Base-by-base conservation (phyloP, 768 basidiomycete species). In the Trametes coccinea region DNA sequence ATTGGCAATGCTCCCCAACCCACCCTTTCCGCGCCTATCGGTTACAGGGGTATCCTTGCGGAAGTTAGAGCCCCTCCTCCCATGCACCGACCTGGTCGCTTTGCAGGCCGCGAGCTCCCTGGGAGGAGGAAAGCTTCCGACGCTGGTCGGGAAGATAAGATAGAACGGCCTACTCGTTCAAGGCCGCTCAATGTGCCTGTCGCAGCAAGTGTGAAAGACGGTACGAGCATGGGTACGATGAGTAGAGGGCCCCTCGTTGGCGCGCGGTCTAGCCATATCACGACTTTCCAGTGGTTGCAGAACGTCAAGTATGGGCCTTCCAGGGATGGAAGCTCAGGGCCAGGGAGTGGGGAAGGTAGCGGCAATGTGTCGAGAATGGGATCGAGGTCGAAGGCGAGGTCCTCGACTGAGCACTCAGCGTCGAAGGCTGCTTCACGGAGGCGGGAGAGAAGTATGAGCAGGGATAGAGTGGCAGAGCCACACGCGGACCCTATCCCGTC, bases 221-320 rank as follows among this genome's bases (percentile, higher is more conserved):
- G 66, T 65, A 60, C 72, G 17, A 58, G 40, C 5, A n/a, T 52
- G 11, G 69, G 72, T 54, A 80, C 76, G 3, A 83, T 83, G 82
- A 79, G 77, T 10, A 75, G 81, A 14, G 81, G 82, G 4, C 69
- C 78, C 45, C 76, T 79, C 5, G 43, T 54, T 8, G 81, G 83
- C 2, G 82, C 80, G 7, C 84, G 81, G 65, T 75, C 77, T 43
- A 76, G 80, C 11, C 76, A 79, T 46, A 83, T 93, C 77, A 87
- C 92, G 47, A 78, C 85, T 5, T 75, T 89, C 43, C 79, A 83
- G 2, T 93, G 92, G 92, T 69, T 92, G 53, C 81, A 86, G 13
- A 89, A 80, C 63, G 86, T 93, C 52, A 88, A 85, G 63, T 85
- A 89, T n/a, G 81, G 83, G 33, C 70, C 72, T 65, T 72, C 34